These are phyloP conservation scores for Kitagawia praeruptora DNA, from an alignment of 129 eudicot species.

Conservation along the genomic window DNA sequence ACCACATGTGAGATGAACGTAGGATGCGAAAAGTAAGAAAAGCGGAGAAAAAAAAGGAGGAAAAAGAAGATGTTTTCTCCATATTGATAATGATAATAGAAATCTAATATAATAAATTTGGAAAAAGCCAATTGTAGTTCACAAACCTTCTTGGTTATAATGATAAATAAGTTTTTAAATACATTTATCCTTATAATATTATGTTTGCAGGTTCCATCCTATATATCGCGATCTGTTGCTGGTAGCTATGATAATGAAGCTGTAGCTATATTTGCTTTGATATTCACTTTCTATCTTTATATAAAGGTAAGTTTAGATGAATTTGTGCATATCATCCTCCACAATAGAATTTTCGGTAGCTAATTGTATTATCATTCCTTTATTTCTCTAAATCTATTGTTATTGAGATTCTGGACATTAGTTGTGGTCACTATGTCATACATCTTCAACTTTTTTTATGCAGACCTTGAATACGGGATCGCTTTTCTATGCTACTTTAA, in stretches of 20 bases:
- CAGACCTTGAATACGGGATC: constrained; percentile 98
- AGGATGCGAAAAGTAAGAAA: not conserved
- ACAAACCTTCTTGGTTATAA: not conserved
- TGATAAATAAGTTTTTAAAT: not conserved
- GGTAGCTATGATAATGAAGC: constrained; percentile 99
- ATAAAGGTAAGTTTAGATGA: constrained; percentile 50
- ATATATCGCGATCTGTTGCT: constrained; percentile 98
- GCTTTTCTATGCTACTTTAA: constrained; percentile 84
- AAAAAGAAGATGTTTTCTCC: not conserved
- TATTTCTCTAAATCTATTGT: not conserved
- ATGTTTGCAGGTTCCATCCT: constrained; percentile 84
- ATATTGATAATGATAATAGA: not conserved
- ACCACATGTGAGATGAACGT: not conserved
- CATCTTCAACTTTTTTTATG: constrained; percentile 16
- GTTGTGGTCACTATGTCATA: constrained; percentile 15
- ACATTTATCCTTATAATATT: not conserved
- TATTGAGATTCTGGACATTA: constrained; percentile 14
- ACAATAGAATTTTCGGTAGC: not conserved
- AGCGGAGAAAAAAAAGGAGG: not conserved
- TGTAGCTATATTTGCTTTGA: constrained; percentile 95
- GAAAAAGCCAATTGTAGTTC: not conserved
- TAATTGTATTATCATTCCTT: not conserved
- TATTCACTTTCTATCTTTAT: constrained; percentile 89
- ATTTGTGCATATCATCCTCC: not conserved
- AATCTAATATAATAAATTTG: not conserved